Evolutionary conservation across 1,284 basidiomycete species (phyloP), one percentile per base, ranked within the genome.

Genomic region (Marasmius sp.): DNA sequence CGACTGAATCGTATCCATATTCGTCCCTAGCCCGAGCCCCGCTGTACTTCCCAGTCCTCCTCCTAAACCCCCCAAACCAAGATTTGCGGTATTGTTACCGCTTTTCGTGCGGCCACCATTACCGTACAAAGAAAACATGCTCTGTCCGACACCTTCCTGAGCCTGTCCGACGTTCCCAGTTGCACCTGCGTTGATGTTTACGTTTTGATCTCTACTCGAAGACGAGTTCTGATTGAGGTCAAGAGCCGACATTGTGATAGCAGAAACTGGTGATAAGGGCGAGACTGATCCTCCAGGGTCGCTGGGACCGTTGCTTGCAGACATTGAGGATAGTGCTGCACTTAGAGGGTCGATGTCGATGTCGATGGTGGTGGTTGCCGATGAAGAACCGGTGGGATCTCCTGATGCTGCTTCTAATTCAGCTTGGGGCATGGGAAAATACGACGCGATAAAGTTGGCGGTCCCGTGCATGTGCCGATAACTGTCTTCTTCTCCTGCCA

Each of bases 291-390:
- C 52, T 1, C 45, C 45, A 47, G 45, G 45, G 16, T 47, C 45
- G 45, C 16, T 47, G 45, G 34, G 11, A 18, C 34, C 16, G 6
- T 22, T 16, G 6, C 20, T 36, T 34, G 52, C 34, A 33, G 52
- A 54, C 33, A 16, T 54, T 14, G 52, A 54, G 34, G 52, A 54
- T 8, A 38, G 6, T 54, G 27, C 52, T 18, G 52, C 33, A 36
- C 38, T 54, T 34, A 54, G 52, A 38, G 52, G 37, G 33, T 38
- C 52, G n/a, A 54, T 54, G 52, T 54, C 52, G 36, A 54, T 54
- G 52, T 38, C 52, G n/a, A 54, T 54, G 52, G 33, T 37, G 36
- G 37, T 33, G 34, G 52, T 34, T 11, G 52, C 14, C 6, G 52
- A 14, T 37, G 52, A 54, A 54, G 14, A 10, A 14, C n/a, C 20